These are phyloP conservation scores for Letharia columbiana DNA, from an alignment of 495 filamentous ascomycete genomes.

Conservation along the genomic window DNA sequence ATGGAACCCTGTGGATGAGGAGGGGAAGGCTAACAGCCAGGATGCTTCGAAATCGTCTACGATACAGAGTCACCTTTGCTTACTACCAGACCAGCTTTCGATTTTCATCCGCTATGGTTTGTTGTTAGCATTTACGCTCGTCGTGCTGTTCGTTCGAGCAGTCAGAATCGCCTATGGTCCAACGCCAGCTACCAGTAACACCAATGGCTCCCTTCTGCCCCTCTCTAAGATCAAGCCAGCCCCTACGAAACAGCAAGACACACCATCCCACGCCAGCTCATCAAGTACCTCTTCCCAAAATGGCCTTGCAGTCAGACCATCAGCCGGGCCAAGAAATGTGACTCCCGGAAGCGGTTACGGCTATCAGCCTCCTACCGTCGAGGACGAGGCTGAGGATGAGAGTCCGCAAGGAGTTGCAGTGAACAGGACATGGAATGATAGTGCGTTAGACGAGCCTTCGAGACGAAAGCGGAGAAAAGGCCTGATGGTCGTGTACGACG, in stretches of 20 bases:
- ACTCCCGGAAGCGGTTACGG: constrained; percentile 24
- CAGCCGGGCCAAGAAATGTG: constrained; percentile 23
- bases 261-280: constrained; percentile 19
- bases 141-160: constrained; percentile 52
- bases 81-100: constrained; percentile 77
- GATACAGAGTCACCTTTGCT: constrained; percentile 79
- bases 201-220: constrained; percentile 9
- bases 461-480: constrained; percentile 18
- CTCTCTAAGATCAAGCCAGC: constrained; percentile 1
- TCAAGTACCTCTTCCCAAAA: constrained; percentile 12
- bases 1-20: constrained; percentile 74
- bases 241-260: constrained; percentile 26
- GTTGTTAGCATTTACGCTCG: constrained; percentile 51
- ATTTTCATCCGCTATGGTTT: constrained; percentile 72
- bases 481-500: constrained; percentile 22
- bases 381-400: constrained; percentile 10
- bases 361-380: constrained; percentile 10
- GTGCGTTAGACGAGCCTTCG: constrained; percentile 17
- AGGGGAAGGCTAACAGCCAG: constrained; percentile 47
- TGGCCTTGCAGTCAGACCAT: constrained; percentile 23
- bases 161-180: constrained; percentile 37
- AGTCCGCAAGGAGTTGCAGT: not conserved
- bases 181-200: not conserved
- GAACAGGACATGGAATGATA: constrained; percentile 18
- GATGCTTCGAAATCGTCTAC: constrained; percentile 37